Evolutionary conservation across 805 yeast species (phyloP).

Genomic region (Saitoella complicata): DNA sequence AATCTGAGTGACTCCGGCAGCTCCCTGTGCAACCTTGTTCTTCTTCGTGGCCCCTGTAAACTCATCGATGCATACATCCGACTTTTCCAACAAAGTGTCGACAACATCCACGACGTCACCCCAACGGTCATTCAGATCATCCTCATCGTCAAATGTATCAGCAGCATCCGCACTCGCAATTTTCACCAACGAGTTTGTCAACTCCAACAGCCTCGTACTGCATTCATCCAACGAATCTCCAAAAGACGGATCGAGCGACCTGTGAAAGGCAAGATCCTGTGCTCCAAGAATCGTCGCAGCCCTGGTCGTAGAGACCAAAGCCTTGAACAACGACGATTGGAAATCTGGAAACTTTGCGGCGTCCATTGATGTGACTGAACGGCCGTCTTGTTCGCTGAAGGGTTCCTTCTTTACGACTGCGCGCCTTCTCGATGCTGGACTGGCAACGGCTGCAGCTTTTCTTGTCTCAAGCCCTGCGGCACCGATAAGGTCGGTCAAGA

Average conservation of each 20-base stretch:
- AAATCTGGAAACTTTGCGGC: no score
- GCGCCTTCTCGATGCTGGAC: no score
- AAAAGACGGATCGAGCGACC: constrained; percentile 39
- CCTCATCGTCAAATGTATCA: constrained; percentile 25
- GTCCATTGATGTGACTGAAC: no score
- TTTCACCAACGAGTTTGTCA: constrained; percentile 31
- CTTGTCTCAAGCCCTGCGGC: no score
- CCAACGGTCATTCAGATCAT: constrained; percentile 39
- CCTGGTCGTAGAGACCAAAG: no score
- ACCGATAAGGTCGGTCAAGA: no score
- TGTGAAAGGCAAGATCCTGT: constrained; percentile 55
- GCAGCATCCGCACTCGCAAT: constrained; percentile 10
- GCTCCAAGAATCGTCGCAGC: no score
- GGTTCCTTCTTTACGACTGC: no score
- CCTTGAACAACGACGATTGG: no score
- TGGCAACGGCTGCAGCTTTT: no score
- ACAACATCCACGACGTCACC: constrained; percentile 40
- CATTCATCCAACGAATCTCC: constrained; percentile 26
- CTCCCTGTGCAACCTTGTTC: background rate
- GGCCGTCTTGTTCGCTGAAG: no score
- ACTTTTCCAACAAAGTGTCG: constrained; percentile 57
- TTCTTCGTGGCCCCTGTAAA: constrained; percentile 17
- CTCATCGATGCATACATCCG: constrained; percentile 20
- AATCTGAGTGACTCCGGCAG: background rate
- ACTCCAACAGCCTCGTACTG: constrained; percentile 27